phyloP scores from a whole-genome alignment of 768 basidiomycete species.

The Suillus plorans region DNA sequence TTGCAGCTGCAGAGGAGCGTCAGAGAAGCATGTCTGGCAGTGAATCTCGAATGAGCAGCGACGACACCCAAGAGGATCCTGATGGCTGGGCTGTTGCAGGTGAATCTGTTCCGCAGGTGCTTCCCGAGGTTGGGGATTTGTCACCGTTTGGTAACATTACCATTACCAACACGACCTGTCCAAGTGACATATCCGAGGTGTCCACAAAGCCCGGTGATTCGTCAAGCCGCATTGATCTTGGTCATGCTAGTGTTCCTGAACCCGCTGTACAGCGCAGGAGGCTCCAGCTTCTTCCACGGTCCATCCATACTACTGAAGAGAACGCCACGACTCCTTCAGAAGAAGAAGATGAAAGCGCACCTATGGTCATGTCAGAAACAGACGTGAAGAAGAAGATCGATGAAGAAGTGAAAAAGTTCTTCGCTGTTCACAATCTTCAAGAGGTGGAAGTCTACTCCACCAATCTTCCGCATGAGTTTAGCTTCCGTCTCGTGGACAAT shows the following conservation, averaged over 20 bases:
- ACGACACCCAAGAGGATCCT: conserved; percentile 60
- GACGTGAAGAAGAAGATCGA: conserved; percentile 75
- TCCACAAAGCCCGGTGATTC: conserved; percentile 52
- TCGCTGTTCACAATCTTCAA: conserved; percentile 75
- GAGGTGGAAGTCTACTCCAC: conserved; percentile 90
- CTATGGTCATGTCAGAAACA: conserved; percentile 56
- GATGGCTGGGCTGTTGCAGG: conserved; percentile 82
- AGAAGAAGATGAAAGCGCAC: conserved; percentile 46
- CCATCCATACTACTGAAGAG: conserved; percentile 56
- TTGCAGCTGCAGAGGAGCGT: conserved; percentile 62
- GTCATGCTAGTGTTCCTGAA: conserved; percentile 45
- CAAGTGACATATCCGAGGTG: conserved; percentile 73
- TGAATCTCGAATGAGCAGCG: conserved; percentile 45
- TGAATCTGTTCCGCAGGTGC: conserved; percentile 44
- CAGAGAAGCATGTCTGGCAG: conserved; percentile 83
- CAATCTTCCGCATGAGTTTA: conserved; percentile 64
- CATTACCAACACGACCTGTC: conserved; percentile 74
- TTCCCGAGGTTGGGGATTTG: conserved; percentile 81
- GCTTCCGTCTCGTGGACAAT: conserved; percentile 67
- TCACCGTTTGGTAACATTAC: conserved; percentile 88
- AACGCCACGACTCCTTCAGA: conserved; percentile 43
- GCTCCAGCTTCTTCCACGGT: conserved; percentile 73
- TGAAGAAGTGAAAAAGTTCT: conserved; percentile 87
- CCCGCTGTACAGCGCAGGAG: conserved; percentile 58
- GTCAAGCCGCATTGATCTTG: conserved; percentile 52